Base-by-base conservation (phyloP, 345 rosid species). In the Eucalyptus albens region DNA sequence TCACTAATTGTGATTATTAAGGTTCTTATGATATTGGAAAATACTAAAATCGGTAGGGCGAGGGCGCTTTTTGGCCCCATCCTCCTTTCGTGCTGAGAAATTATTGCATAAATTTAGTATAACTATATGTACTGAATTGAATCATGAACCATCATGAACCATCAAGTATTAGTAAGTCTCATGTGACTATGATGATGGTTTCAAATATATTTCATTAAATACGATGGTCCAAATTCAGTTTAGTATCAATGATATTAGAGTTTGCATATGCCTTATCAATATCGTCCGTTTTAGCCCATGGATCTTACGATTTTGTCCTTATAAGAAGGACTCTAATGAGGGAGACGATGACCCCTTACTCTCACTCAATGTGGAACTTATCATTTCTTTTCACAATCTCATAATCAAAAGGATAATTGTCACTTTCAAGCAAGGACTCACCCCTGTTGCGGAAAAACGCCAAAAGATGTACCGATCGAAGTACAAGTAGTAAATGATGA, bases 11-110 rank as follows among this genome's bases (percentile, higher is more conserved):
- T 65, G 21, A 4, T 65, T 15, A 6, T 65, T 14, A 6, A n/a
- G 17, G 16, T 65, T 65, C 37, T 7, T 29, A 7, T 65, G 17
- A 65, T 65, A 7, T 29, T 7, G 19, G 9, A 65, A 65, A 29
- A 65, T 31, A 65, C 15, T 65, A 14, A 65, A n/a, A 65, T 65
- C 37, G 9, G 9, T 65, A 65, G 77, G 77, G 17, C 5, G 19
- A 14, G 37, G 37, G 37, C 0, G 7, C 15, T 0, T 8, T 60
- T 60, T 60, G n/a, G 16, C 1, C 15, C 1, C 67, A 27, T 60
- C 67, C 2, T 4, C 67, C 14, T 27, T 60, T 60, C 15, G 31
- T 27, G 67, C 14, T 6, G 0, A 60, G 31, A 60, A 60, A 27
- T 60, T 27, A 27, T 27, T 27, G 67, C 31, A 12, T 60, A 29